Conservation (phyloP, 2,329 filamentous ascomycete genomes). For the Helotiales sp. region DNA sequence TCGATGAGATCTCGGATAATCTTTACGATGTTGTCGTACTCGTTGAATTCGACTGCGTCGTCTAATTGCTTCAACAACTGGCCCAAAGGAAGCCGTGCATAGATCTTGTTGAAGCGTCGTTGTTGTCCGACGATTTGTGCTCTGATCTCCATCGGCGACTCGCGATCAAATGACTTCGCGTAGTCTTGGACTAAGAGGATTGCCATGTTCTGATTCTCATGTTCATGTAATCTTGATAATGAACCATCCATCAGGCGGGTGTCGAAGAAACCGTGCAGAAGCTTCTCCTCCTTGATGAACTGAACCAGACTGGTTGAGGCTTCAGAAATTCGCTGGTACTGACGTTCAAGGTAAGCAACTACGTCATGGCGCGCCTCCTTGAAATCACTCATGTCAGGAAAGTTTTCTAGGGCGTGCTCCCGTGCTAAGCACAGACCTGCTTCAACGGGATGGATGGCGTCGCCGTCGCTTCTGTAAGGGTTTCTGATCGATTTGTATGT, state of each 20-base stretch:
- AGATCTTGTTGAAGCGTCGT: background rate
- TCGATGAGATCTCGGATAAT: background rate
- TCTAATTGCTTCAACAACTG: background rate
- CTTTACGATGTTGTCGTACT: background rate
- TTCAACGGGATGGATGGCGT: background rate
- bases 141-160: conserved; percentile 1
- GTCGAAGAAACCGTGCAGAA: background rate
- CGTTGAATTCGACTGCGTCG: background rate
- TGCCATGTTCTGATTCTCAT: background rate
- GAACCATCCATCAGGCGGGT: background rate
- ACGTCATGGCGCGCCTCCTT: background rate
- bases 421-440: background rate
- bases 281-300: conserved; percentile 1
- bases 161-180: conserved; percentile 1
- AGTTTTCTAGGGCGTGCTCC: background rate
- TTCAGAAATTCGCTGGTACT: background rate
- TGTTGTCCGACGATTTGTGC: background rate
- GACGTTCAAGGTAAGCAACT: conserved; percentile 4
- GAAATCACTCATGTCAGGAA: background rate
- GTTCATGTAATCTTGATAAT: too few species aligned
- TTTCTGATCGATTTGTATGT: background rate
- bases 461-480: background rate
- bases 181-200: background rate
- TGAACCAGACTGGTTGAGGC: background rate
- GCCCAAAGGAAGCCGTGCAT: background rate